Base-by-base conservation (phyloP, 2,329 filamentous ascomycete species). In the Diaporthe caulivora region DNA sequence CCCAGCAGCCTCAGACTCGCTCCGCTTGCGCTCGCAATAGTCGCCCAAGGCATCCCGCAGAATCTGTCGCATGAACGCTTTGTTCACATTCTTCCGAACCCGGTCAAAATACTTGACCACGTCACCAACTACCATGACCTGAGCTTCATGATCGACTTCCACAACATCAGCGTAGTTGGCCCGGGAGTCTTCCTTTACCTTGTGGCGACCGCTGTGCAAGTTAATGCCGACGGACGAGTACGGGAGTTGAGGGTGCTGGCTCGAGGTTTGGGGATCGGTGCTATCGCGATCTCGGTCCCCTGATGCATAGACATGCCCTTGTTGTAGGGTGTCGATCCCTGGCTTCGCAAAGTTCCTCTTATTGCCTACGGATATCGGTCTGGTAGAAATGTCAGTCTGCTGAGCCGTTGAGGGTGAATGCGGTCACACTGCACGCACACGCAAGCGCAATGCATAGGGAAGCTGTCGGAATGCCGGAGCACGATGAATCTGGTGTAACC, bases 141-240 rank as follows among this genome's bases (percentile, higher is more conserved):
- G 78, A 24, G 81, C 79, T 58, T 82, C 81, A 74, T 81, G 80
- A 72, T 82, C 80, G 53, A 83, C 76, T 65, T 83, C 80, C 71
- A 83, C 76, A 40, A 82, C 81, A 72, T 83, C 81, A 51, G 81
- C 81, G 72, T 83, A 83, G 75, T 83, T 83, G 76, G 79, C 81
- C 54, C 81, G 78, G 4, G 81, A 83, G 73, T 83, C 81, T 37
- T 81, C 80, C 75, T 80, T 82, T 49, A 83, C 76, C 21, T 81
- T 80, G 74, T 82, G 78, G 42, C 79, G 79, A 37, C 80, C 80
- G 53, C 80, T 78, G 53, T 79, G 78, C 55, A 83, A 71, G 75
- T 81, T 80, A 62, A 82, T 77, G 24, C 80, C 81, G 18, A 83
- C 78, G 13, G 81, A 77, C 40, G 81, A 82, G 75, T 81, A 83